Evolutionary conservation across 805 yeast species (phyloP).

Genomic region (Yarrowia keelungensis): DNA sequence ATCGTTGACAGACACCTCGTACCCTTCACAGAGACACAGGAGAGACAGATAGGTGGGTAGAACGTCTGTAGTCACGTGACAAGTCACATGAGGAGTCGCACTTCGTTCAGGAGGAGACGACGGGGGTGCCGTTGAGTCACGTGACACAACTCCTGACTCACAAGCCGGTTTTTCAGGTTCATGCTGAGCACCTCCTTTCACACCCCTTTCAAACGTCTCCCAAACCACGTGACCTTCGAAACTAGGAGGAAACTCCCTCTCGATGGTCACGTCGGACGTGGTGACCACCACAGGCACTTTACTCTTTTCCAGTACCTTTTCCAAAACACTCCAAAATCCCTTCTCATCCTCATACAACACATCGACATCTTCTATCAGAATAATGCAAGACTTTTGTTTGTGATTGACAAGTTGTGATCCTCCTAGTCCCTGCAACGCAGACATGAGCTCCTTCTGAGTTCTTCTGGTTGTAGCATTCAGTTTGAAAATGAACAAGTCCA

Average conservation of each 20-base stretch:
- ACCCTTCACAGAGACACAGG: slow-evolving; percentile 19
- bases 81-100: neutral
- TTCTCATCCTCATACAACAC: slow-evolving; percentile 76
- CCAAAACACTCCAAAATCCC: slow-evolving; percentile 78
- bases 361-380: slow-evolving; percentile 87
- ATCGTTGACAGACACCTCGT: neutral
- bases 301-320: slow-evolving; percentile 63
- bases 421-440: slow-evolving; percentile 74
- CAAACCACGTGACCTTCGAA: slow-evolving; percentile 28
- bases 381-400: slow-evolving; percentile 51
- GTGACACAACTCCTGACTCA: neutral
- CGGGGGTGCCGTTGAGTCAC: neutral
- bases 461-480: slow-evolving; percentile 77
- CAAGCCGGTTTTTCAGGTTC: no score
- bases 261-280: slow-evolving; percentile 50
- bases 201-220: slow-evolving; percentile 1
- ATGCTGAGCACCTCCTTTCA: no score
- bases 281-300: slow-evolving; percentile 76
- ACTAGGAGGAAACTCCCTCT: slow-evolving; percentile 9
- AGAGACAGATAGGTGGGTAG: slow-evolving; percentile 10
- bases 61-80: neutral
- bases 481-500: slow-evolving; percentile 79
- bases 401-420: slow-evolving; percentile 80
- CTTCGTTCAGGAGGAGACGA: neutral
- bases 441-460: slow-evolving; percentile 71